Percentiles rank a stretch among this genome's conserved stretches.
phyloP scores from a whole-genome alignment of 1,139 yeast species.

The Hyphopichia burtonii region DNA sequence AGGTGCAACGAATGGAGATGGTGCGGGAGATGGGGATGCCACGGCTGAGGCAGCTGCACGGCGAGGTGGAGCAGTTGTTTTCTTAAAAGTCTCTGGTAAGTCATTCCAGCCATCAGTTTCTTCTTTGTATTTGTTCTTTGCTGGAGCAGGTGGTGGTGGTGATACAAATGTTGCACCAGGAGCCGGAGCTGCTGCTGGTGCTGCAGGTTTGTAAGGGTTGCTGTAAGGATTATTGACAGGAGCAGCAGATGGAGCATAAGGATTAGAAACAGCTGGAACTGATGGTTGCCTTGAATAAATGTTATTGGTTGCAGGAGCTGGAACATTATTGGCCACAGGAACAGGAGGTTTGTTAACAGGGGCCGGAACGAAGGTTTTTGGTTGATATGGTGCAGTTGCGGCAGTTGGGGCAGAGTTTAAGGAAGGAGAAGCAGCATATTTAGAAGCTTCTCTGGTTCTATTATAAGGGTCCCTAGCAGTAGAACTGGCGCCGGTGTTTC shows the following conservation, averaged over 20 bases:
- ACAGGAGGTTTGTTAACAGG: conserved; percentile 10
- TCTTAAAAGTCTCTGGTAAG: conserved; percentile 69
- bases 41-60: conserved; percentile 49
- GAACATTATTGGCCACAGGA: conserved; percentile 2
- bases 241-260: conserved; percentile 26
- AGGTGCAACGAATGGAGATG: conserved; percentile 15
- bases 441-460: conserved; percentile 3
- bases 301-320: conserved; percentile 6
- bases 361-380: conserved; percentile 10
- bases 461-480: conserved; percentile 3
- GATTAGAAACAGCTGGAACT: conserved; percentile 18
- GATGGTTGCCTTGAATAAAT: conserved; percentile 4
- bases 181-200: background rate
- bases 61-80: conserved; percentile 48
- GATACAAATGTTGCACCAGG: conserved; percentile 12
- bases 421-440: conserved; percentile 13
- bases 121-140: conserved; percentile 42
- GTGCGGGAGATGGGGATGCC: conserved; percentile 21
- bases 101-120: conserved; percentile 95
- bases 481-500: conserved; percentile 2
- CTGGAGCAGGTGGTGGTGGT: conserved; percentile 36
- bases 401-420: conserved; percentile 11
- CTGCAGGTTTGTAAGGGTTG: conserved; percentile 17
- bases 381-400: conserved; percentile 9
- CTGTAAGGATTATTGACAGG: conserved; percentile 6